Evolutionary conservation across 371 early-diverging fungal species (phyloP).

Genomic region (Apophysomyces sp.): DNA sequence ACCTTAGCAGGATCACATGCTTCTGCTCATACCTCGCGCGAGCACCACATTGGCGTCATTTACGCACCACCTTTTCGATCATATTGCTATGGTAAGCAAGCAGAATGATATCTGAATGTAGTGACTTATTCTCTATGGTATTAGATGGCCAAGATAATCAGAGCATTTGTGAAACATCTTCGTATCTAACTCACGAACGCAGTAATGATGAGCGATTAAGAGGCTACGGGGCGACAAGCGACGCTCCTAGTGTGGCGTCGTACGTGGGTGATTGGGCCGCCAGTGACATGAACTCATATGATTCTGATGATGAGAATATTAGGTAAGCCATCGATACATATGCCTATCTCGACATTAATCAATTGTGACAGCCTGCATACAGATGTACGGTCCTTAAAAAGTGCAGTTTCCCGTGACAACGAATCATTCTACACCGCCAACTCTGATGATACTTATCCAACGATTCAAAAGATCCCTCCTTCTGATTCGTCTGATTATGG

Average conservation of each 20-base stretch:
- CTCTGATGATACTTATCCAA: constrained; percentile 12
- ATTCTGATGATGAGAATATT: neutral
- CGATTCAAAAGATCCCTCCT: neutral
- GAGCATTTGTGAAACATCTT: neutral
- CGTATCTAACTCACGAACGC: neutral
- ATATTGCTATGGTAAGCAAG: constrained; percentile 31
- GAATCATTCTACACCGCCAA: constrained; percentile 44
- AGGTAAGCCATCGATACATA: neutral
- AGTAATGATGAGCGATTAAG: constrained; percentile 8
- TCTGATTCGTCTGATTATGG: constrained; percentile 11
- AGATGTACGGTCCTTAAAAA: constrained; percentile 18
- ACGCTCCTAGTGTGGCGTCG: constrained; percentile 17
- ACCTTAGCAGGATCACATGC: constrained; percentile 15
- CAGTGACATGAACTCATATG: neutral
- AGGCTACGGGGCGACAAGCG: constrained; percentile 12
- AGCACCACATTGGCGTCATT: constrained; percentile 56
- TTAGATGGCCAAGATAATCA: neutral
- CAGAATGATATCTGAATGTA: neutral
- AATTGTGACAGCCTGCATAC: neutral
- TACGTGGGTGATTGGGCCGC: constrained; percentile 20
- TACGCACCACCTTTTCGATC: constrained; percentile 60
- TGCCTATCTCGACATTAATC: neutral
- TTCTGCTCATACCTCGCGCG: constrained; percentile 27
- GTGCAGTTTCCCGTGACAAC: constrained; percentile 27
- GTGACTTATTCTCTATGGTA: neutral